These are phyloP conservation scores for Spergularia azorica DNA, from an alignment of 179 eudicot genomes.

Conservation along the genomic window DNA sequence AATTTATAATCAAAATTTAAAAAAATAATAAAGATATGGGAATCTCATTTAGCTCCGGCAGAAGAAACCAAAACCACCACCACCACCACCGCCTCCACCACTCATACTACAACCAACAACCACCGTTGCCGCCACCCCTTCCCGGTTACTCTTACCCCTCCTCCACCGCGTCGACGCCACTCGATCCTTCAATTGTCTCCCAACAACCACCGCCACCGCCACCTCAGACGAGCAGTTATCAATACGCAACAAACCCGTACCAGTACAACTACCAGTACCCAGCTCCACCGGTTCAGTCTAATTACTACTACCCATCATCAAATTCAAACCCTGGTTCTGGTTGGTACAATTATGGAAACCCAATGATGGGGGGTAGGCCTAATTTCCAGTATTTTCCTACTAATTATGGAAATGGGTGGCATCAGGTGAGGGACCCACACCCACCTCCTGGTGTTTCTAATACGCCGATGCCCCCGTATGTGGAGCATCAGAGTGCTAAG, in stretches of 20 bases:
- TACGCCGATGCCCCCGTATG: constrained; percentile 51
- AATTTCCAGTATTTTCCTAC: constrained; percentile 30
- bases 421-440: constrained; percentile 34
- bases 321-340: constrained; percentile 29
- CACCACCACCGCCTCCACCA: constrained; percentile 17
- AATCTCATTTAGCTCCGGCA: constrained; percentile 32
- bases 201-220: background rate
- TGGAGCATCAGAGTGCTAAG: constrained; percentile 76
- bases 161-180: constrained; percentile 21
- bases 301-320: constrained; percentile 31
- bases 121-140: constrained; percentile 28
- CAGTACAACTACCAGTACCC: constrained; percentile 13
- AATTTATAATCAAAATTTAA: no score
- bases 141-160: constrained; percentile 25
- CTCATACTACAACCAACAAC: constrained; percentile 25
- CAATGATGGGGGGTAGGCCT: constrained; percentile 31
- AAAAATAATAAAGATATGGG: constrained; percentile 29
- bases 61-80: constrained; percentile 20
- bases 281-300: constrained; percentile 22
- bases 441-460: constrained; percentile 17
- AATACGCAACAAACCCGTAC: constrained; percentile 20
- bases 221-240: constrained; percentile 15
- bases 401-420: constrained; percentile 44
- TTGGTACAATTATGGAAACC: constrained; percentile 35
- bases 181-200: background rate